Percentiles rank a stretch among this genome's conserved stretches.
Conservation (phyloP, 108 stramenopile genomes). For the Cyclotella choctawhatcheeana region DNA sequence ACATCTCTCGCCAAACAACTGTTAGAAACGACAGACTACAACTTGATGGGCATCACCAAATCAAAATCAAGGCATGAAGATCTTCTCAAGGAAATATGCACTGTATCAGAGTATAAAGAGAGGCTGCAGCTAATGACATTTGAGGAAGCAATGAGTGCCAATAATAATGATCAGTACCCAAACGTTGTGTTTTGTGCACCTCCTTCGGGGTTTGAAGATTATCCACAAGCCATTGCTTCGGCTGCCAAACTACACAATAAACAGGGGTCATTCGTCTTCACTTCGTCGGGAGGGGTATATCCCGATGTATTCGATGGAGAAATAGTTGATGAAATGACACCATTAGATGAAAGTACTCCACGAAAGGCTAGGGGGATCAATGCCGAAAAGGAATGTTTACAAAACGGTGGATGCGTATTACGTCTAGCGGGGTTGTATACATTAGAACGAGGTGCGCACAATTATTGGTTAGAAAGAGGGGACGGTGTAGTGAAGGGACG, state of each 20-base stretch:
- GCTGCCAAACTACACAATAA: conserved; percentile 46
- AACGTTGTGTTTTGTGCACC: conserved; percentile 92
- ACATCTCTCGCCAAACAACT: conserved; percentile 83
- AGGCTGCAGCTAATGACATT: conserved; percentile 56
- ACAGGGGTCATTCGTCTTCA: conserved; percentile 83
- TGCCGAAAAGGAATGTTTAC: conserved; percentile 66
- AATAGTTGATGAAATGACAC: conserved; percentile 65
- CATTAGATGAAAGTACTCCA: conserved; percentile 58
- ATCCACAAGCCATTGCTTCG: conserved; percentile 64
- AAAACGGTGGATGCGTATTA: conserved; percentile 64
- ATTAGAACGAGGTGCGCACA: conserved; percentile 85
- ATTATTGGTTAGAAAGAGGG: conserved; percentile 76
- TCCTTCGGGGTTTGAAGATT: conserved; percentile 88
- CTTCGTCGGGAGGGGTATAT: conserved; percentile 84
- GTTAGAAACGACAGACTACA: conserved; percentile 23
- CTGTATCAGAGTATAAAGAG: conserved; percentile 14
- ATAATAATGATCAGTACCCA: conserved; percentile 42
- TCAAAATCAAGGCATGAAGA: conserved; percentile 63
- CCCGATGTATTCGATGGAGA: conserved; percentile 55
- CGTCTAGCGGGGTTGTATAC: conserved; percentile 85
- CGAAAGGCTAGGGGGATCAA: conserved; percentile 63
- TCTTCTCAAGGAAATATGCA: conserved; percentile 55
- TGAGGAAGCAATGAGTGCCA: conserved; percentile 41
- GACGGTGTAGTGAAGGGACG: conserved; percentile 68
- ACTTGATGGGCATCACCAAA: conserved; percentile 81